Conservation (phyloP, 2,329 filamentous ascomycete genomes). For the Orbilia quercus region DNA sequence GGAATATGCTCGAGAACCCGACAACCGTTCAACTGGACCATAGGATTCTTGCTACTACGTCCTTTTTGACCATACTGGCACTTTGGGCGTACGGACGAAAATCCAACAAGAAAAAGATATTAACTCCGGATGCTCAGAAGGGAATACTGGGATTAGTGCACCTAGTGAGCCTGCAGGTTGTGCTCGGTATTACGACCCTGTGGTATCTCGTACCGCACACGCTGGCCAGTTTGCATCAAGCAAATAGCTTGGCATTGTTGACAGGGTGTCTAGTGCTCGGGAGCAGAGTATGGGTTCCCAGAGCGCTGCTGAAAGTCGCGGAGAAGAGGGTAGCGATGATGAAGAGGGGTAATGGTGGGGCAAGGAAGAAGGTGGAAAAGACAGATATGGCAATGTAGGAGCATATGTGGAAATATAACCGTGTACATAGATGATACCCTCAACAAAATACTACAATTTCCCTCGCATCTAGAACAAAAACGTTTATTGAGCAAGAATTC, state of each 20-base stretch:
- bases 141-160: slow-evolving; percentile 84
- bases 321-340: slow-evolving; percentile 51
- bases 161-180: slow-evolving; percentile 82
- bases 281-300: slow-evolving; percentile 79
- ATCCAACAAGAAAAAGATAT: slow-evolving; percentile 25
- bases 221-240: slow-evolving; percentile 90
- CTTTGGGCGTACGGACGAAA: slow-evolving; percentile 75
- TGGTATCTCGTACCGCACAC: slow-evolving; percentile 92
- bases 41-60: slow-evolving; percentile 88
- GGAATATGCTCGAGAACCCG: slow-evolving; percentile 97
- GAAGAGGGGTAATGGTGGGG: slow-evolving; percentile 1
- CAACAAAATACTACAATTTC: slow-evolving; percentile 22
- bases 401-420: slow-evolving; percentile 10
- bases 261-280: slow-evolving; percentile 84
- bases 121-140: slow-evolving; percentile 68
- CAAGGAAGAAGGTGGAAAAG: slow-evolving; percentile 16
- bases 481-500: neutral
- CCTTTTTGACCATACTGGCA: slow-evolving; percentile 81
- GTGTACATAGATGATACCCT: slow-evolving; percentile 56
- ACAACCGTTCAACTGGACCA: slow-evolving; percentile 95
- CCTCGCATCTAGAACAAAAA: neutral
- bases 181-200: slow-evolving; percentile 87
- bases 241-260: slow-evolving; percentile 84
- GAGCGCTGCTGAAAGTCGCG: slow-evolving; percentile 72
- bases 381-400: slow-evolving; percentile 29